These are phyloP conservation scores for Collariella sp. DNA, from an alignment of 495 filamentous ascomycete genomes.

Conservation along the genomic window DNA sequence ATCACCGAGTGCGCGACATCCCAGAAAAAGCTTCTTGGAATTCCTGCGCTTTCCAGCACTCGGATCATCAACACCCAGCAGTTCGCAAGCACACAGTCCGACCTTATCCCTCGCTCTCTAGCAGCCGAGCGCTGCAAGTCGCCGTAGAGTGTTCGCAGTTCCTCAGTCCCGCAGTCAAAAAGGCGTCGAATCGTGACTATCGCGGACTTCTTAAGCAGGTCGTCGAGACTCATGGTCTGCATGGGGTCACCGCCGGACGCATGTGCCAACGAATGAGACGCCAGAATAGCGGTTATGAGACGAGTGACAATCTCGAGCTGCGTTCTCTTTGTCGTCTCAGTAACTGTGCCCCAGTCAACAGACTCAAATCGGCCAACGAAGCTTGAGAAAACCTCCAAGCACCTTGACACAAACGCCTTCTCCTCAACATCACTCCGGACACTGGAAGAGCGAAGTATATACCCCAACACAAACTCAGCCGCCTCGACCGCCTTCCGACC, in stretches of 20 bases:
- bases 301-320: conserved; percentile 14
- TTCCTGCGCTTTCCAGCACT: conserved; percentile 41
- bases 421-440: conserved; percentile 23
- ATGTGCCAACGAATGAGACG: conserved; percentile 27
- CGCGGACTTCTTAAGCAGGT: conserved; percentile 33
- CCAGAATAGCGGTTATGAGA: conserved; percentile 14
- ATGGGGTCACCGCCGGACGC: conserved; percentile 19
- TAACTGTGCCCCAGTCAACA: conserved; percentile 4
- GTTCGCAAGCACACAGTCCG: conserved; percentile 49
- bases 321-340: conserved; percentile 4
- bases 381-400: conserved; percentile 35
- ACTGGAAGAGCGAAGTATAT: conserved; percentile 31
- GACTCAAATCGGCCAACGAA: conserved; percentile 32
- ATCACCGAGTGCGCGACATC: conserved; percentile 46
- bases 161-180: conserved; percentile 40
- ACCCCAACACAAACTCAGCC: conserved; percentile 35
- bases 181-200: conserved; percentile 33
- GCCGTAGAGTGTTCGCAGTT: conserved; percentile 53
- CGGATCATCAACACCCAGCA: conserved; percentile 60
- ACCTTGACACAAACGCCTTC: conserved; percentile 37
- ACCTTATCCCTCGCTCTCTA: conserved; percentile 59
- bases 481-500: conserved; percentile 18
- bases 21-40: conserved; percentile 48
- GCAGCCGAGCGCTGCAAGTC: conserved; percentile 45
- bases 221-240: conserved; percentile 34